phyloP scores from a whole-genome alignment of 495 filamentous ascomycete genomes.

The Baudoinia panamericana region DNA sequence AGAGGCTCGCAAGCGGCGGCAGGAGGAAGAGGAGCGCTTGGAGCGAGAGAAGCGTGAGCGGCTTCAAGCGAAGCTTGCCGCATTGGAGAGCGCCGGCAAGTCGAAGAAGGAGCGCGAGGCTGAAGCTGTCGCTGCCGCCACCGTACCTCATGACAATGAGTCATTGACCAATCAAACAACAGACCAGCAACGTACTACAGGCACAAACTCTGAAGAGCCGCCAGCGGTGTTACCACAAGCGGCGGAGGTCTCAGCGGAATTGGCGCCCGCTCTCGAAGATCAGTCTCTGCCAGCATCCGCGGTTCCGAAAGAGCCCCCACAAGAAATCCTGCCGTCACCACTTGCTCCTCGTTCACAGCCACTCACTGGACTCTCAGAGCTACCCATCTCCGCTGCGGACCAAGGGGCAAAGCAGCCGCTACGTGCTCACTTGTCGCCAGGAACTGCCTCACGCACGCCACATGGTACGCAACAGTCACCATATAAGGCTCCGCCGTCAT shows the following conservation, averaged over 20 bases:
- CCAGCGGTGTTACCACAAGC: background rate
- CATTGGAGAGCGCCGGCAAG: conserved; percentile 57
- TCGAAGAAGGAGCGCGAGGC: conserved; percentile 32
- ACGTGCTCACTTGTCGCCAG: conserved; percentile 9
- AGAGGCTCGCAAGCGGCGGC: conserved; percentile 59
- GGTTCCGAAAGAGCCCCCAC: conserved; percentile 3
- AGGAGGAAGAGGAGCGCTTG: conserved; percentile 70
- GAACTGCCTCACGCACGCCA: conserved; percentile 2
- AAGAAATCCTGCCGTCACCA: conserved; percentile 11
- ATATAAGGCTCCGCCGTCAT: conserved; percentile 5
- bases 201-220: background rate
- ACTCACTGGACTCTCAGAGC: background rate
- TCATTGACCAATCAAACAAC: too few relatives aligned
- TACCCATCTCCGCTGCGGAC: background rate
- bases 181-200: too few relatives aligned
- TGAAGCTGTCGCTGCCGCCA: conserved; percentile 27
- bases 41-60: conserved; percentile 69
- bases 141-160: background rate
- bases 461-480: conserved; percentile 9
- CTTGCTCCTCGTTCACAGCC: conserved; percentile 4
- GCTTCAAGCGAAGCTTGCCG: conserved; percentile 69
- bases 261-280: conserved; percentile 19
- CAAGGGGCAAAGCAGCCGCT: conserved; percentile 1
- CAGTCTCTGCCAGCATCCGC: conserved; percentile 20
- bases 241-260: conserved; percentile 3